These are phyloP conservation scores for carrot (Daucus carota) DNA, from an alignment of 129 eudicot genomes.

Conservation along the genomic window DH1_v3.0 NC_030385.2:32103501-32104000, in stretches of 20 bases:
- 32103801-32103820: not conserved
- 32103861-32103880: not conserved
- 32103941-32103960: too few species aligned
- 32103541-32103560: constrained; percentile 27
- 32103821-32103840: not conserved
- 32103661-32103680: not conserved
- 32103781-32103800: not conserved
- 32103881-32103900: not conserved
- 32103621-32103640: constrained; percentile 22
- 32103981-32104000: too few species aligned
- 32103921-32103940: not conserved
- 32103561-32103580: constrained; percentile 43
- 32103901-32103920: not conserved
- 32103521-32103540: constrained; percentile 17
- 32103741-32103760: not conserved
- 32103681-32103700: not conserved
- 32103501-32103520: constrained; percentile 14
- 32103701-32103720: not conserved
- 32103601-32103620: constrained; percentile 20
- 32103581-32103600: constrained; percentile 20
- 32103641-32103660: constrained; percentile 18
- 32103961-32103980: too few species aligned
- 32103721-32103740: not conserved
- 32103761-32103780: not conserved
- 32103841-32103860: not conserved